Evolutionary conservation across 106 monocot genomes (phyloP), one percentile per base, ranked within the genome.

Genomic region (Dactylorhiza incarnata): DNA sequence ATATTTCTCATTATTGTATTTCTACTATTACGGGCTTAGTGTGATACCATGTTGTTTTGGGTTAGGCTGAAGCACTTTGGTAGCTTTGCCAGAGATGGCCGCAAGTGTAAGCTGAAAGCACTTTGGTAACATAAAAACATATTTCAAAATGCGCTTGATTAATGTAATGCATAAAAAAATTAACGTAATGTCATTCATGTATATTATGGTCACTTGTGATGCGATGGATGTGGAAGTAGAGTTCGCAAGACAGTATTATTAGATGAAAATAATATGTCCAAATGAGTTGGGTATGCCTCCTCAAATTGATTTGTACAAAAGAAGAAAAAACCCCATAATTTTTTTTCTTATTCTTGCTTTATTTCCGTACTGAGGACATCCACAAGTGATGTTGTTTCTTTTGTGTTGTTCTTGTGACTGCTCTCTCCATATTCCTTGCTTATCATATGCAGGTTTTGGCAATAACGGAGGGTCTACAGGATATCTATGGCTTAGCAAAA

Each of bases 391-490:
- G 53, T 74, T 73, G 61, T 75, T 73, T 46, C 29, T 10, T 51
- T 26, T 19, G 29, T 73, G 48, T 48, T 20, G 5, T 54, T 74
- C 0, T 11, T 53, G 13, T 7, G 26, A 25, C 3, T 73, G 72
- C 20, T 59, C 71, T 79, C 47, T 44, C 56, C 16, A 73, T 72
- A 25, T 85, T 67, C 45, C 72, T 6, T 75, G 2, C 44, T 68
- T 49, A 70, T 75, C 50, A 11, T 80, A 6, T 82, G 69, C 75
- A 99, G 99, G 87, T 99, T 78, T 77, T 99, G 75, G 91, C 88
- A 52, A 91, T 99, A 76, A 83, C 94, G 78, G 89, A 94, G 77
- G 87, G 85, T 58, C 83, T 99, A 70, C 87, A 84, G 82, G 91
- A 94, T 83, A 74, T 99, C 62, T 87, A 91, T 74, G 78, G 75